Conservation (phyloP, 768 basidiomycete species). For the Tricholoma flavovirens region DNA sequence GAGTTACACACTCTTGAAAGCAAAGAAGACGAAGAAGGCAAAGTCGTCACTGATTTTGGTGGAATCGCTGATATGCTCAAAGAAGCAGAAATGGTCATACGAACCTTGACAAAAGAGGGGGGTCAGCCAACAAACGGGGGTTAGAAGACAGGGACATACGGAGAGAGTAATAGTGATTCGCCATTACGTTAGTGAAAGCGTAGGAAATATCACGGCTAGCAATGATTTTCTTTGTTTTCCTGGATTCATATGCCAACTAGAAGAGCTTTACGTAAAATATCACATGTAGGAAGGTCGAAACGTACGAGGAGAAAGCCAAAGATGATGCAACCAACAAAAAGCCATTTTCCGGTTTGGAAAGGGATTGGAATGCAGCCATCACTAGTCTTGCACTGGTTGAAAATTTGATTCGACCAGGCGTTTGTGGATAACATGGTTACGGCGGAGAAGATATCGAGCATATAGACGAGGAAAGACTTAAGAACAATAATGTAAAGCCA, state of each 20-base stretch:
- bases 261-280: not conserved
- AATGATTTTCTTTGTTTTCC: conserved; percentile 91
- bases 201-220: conserved; percentile 95
- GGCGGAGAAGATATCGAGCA: conserved; percentile 96
- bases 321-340: conserved; percentile 97
- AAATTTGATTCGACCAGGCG: conserved; percentile 90
- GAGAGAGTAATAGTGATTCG: conserved; percentile 93
- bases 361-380: conserved; percentile 79
- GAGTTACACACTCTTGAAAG: conserved; percentile 81
- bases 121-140: conserved; percentile 6
- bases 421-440: conserved; percentile 92
- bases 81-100: conserved; percentile 98
- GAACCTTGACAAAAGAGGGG: conserved; percentile 47
- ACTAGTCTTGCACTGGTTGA: conserved; percentile 59
- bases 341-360: conserved; percentile 88
- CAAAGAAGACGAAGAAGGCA: conserved; percentile 99
- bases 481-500: conserved; percentile 91
- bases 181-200: conserved; percentile 97
- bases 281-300: conserved; percentile 7
- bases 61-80: conserved; percentile 92
- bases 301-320: conserved; percentile 93
- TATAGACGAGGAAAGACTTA: conserved; percentile 94
- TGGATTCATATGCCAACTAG: conserved; percentile 86
- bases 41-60: conserved; percentile 96
- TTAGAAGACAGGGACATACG: conserved; percentile 52